These are phyloP conservation scores for grape (Vitis vinifera) DNA, from an alignment of 164 flowering plant genomes.

Conservation along the genomic window ASM3070453v1 NC_081815.1:2567001-2567500, in stretches of 20 bases:
- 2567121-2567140: constrained; percentile 57
- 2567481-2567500: constrained; percentile 58
- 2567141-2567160: constrained; percentile 2
- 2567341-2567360: not conserved
- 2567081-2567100: constrained; percentile 82
- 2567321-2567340: not conserved
- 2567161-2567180: too few species aligned
- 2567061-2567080: constrained; percentile 74
- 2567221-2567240: too few species aligned
- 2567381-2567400: not conserved
- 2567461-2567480: constrained; percentile 66
- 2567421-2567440: constrained; percentile 75
- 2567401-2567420: constrained; percentile 68
- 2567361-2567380: not conserved
- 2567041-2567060: constrained; percentile 85
- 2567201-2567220: not conserved
- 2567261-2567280: not conserved
- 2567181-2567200: not conserved
- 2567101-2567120: constrained; percentile 78
- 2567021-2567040: constrained; percentile 57
- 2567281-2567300: not conserved
- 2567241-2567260: too few species aligned
- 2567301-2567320: not conserved
- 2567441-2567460: constrained; percentile 76
- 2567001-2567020: constrained; percentile 60